Conservation (phyloP, 2,329 filamentous ascomycete genomes). For the Nigrospora sphaerica region DNA sequence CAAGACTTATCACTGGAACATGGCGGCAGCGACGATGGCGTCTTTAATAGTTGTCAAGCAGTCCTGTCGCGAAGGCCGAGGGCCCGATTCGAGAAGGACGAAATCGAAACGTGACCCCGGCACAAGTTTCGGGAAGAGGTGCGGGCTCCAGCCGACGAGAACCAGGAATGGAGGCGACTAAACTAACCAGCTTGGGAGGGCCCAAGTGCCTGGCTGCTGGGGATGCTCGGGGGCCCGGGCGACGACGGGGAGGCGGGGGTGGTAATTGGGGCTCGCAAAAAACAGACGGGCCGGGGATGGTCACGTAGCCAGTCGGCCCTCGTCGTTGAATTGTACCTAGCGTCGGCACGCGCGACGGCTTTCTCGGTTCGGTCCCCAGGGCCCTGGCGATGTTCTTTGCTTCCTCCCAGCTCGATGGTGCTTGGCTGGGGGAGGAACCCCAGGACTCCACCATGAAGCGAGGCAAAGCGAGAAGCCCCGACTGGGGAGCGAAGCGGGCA, state of each 20-base stretch:
- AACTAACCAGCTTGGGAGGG: background rate
- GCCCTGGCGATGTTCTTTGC: too few species aligned
- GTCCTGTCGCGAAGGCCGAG: background rate
- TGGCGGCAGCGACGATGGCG: background rate
- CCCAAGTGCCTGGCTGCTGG: background rate
- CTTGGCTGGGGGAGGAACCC: too few species aligned
- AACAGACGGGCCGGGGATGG: background rate
- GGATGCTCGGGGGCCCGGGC: background rate
- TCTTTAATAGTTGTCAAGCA: background rate
- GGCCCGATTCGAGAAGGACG: background rate
- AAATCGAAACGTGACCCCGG: background rate
- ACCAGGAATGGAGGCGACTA: background rate
- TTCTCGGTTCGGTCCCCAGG: too few species aligned
- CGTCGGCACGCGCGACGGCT: too few species aligned
- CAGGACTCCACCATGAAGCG: too few species aligned
- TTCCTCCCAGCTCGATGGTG: too few species aligned
- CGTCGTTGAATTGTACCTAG: background rate
- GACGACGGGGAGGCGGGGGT: background rate
- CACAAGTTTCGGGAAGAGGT: background rate
- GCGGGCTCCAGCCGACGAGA: background rate
- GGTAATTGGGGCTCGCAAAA: background rate
- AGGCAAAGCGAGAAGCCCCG: too few species aligned
- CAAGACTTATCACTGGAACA: background rate
- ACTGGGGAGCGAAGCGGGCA: too few species aligned
- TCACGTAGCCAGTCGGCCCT: constrained; percentile 9